Evolutionary conservation across 2,329 filamentous ascomycete species (phyloP).

Genomic region (Trichoderma arundinaceum): DNA sequence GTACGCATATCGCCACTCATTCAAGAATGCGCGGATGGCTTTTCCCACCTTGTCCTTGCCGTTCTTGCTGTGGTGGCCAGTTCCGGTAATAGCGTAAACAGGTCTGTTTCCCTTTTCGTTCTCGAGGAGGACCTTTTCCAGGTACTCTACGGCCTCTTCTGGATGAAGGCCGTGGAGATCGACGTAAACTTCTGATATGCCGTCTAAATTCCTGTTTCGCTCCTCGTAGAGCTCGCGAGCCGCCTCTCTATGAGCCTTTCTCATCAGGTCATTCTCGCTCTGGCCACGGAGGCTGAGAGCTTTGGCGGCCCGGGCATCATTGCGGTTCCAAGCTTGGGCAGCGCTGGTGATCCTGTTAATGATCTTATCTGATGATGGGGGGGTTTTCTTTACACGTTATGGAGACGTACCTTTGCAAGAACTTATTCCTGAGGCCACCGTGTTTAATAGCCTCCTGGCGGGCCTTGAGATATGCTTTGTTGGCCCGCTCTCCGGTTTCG

Average conservation of each 20-base stretch:
- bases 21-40: conserved; percentile 86
- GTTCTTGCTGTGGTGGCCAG: conserved; percentile 96
- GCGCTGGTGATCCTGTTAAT: conserved; percentile 61
- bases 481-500: conserved; percentile 87
- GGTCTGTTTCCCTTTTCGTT: conserved; percentile 75
- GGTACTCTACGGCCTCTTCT: conserved; percentile 93
- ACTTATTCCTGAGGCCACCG: conserved; percentile 94
- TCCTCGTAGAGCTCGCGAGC: conserved; percentile 92
- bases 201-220: conserved; percentile 73
- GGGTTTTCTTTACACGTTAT: neutral
- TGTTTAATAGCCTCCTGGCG: conserved; percentile 97
- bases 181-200: conserved; percentile 80
- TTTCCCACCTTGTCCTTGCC: conserved; percentile 99
- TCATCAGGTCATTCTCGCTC: conserved; percentile 96
- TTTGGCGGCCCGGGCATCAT: conserved; percentile 94
- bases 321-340: conserved; percentile 97
- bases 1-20: conserved; percentile 95
- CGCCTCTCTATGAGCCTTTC: conserved; percentile 93
- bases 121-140: conserved; percentile 85
- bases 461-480: conserved; percentile 93
- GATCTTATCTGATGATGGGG: conserved; percentile 16
- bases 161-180: conserved; percentile 98
- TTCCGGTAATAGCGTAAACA: conserved; percentile 95
- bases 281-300: conserved; percentile 92
- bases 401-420: conserved; percentile 78